Evolutionary conservation across 1,284 basidiomycete genomes (phyloP).

Genomic region (Cutaneotrichosporon sp.): DNA sequence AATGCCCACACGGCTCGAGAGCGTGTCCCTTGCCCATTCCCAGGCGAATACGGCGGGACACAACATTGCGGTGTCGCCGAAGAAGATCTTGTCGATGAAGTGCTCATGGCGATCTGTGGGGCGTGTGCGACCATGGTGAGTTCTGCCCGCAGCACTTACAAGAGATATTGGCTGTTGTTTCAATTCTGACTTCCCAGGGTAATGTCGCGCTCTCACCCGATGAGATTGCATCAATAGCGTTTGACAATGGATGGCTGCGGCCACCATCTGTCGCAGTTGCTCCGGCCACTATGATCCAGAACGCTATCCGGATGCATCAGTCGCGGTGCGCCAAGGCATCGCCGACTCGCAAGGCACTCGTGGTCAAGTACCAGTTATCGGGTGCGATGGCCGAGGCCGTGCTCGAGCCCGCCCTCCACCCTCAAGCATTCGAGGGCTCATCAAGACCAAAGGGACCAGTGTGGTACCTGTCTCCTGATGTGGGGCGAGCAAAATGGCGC

Average conservation of each 20-base stretch:
- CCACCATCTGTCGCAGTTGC: slow-evolving; percentile 41
- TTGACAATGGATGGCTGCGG: slow-evolving; percentile 43
- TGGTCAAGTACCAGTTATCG: slow-evolving; percentile 42
- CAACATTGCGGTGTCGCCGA: slow-evolving; percentile 36
- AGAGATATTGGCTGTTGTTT: not conserved
- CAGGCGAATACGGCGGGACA: slow-evolving; percentile 34
- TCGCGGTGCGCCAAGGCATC: slow-evolving; percentile 31
- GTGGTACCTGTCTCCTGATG: slow-evolving; percentile 34
- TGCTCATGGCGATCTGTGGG: slow-evolving; percentile 43
- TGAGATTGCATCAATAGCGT: slow-evolving; percentile 39
- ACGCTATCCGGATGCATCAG: slow-evolving; percentile 42
- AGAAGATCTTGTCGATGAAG: slow-evolving; percentile 43
- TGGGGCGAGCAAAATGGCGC: slow-evolving; percentile 37
- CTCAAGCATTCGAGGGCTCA: slow-evolving; percentile 30
- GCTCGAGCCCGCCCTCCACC: slow-evolving; percentile 43
- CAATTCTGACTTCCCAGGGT: slow-evolving; percentile 23
- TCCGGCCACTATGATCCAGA: slow-evolving; percentile 37
- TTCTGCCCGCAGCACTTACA: slow-evolving; percentile 1
- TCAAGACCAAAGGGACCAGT: slow-evolving; percentile 44
- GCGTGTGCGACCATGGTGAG: slow-evolving; percentile 39
- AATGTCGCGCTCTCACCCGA: slow-evolving; percentile 44
- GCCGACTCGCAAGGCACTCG: slow-evolving; percentile 30
- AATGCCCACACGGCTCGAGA: slow-evolving; percentile 33
- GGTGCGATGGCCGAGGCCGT: slow-evolving; percentile 41
- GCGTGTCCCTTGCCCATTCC: slow-evolving; percentile 37